Evolutionary conservation across 2,329 filamentous ascomycete species (phyloP), one percentile per base, ranked within the genome.

Genomic region (Pestalotiopsis sp.): DNA sequence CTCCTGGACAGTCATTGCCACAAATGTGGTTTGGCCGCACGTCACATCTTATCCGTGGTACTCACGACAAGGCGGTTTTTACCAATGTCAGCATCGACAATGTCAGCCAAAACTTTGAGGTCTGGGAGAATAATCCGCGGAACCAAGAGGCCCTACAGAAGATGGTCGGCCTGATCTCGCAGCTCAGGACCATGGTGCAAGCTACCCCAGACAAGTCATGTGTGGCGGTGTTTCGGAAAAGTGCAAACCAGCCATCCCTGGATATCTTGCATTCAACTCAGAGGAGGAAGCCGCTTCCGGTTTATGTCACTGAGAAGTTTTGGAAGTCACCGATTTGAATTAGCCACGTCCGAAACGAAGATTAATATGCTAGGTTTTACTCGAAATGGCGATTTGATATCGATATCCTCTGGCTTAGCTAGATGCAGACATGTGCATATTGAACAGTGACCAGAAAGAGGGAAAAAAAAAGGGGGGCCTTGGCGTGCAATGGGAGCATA

Each of bases 21-120:
- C 57, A 59, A 59, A 27, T 59, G 27, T 59, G 57, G 57, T 59
- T 59, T 59, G 57, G 57, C 25, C 57, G 57, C 7, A 59, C 57
- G 4, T 17, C 57, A 12, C 13, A 17, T 59, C 57, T 59, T 17
- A 36, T 59, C 57, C 57, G 57, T 17, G 57, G 57, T 36, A 4
- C 11, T 36, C 57, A 59, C 14, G 57, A 59, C 57, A 17, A 59
- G 57, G 23, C 57, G 25, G 17, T 11, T 13, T 27, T 59, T 36
- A 59, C 57, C 57, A 27, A 59, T 20, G 23, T 59, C 27, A 59
- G 57, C 27, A 12, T 59, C 12, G 57, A 59, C 14, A 14, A 59
- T 36, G 11, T 59, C 23, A 59, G 57, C 23, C 23, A 14, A 27
- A 27, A 59, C 23, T 59, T 59, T 36, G 57, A 59, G 57, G 57